A percentile compares a stretch with the other conserved stretches of the same genome.
Conservation (phyloP, 2,329 filamentous ascomycete genomes). For the Herpotrichia juniperi region DNA sequence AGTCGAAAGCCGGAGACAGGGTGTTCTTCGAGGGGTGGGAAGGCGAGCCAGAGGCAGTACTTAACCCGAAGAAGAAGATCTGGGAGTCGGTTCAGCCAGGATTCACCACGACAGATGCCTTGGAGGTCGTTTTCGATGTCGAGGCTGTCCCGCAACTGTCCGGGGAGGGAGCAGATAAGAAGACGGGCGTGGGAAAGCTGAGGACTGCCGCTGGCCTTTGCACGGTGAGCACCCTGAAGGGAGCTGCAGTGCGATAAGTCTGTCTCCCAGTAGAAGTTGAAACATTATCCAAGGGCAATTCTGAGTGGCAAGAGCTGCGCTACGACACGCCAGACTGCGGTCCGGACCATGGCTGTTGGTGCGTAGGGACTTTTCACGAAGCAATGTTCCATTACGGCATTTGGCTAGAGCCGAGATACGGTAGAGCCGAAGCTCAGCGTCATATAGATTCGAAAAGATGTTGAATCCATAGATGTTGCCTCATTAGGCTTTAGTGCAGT, state of each 20-base stretch:
- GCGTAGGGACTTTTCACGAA: too few species aligned
- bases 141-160: conserved; percentile 76
- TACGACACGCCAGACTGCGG: too few species aligned
- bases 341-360: not conserved
- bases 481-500: not conserved
- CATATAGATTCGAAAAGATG: not conserved
- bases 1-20: conserved; percentile 79
- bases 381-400: too few species aligned
- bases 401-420: too few species aligned
- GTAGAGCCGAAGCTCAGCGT: too few species aligned
- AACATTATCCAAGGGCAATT: not conserved
- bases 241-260: conserved; percentile 79
- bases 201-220: conserved; percentile 83
- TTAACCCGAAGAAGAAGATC: conserved; percentile 99
- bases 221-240: conserved; percentile 80
- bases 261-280: not conserved
- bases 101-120: conserved; percentile 82
- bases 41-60: conserved; percentile 86
- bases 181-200: conserved; percentile 64
- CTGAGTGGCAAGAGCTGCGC: not conserved
- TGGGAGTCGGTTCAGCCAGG: conserved; percentile 98
- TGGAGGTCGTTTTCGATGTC: conserved; percentile 88
- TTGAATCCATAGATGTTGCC: not conserved
- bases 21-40: conserved; percentile 95
- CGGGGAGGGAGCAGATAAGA: conserved; percentile 67